Base-by-base conservation (phyloP, 139 green algal species). In the Coelastrella sp. region DNA sequence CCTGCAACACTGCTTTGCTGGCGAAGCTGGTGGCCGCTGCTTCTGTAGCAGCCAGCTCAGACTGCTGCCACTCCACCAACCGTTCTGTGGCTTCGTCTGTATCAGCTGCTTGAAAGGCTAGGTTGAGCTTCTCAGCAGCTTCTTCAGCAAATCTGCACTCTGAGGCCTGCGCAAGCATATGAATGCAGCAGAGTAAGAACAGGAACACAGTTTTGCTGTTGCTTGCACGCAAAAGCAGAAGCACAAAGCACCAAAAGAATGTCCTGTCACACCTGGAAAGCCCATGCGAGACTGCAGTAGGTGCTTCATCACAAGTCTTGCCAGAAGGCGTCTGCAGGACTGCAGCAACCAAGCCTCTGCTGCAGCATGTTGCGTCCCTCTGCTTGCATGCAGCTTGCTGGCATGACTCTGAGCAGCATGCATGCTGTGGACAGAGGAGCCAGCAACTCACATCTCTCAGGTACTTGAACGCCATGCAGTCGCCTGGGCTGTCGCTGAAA, bases 381-480 rank as follows among this genome's bases (percentile, higher is more conserved):
- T 76, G 66, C 66, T 76, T 13, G 23, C 23, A 66, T 80, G 71
- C 71, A 64, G 71, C 71, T 64, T 35, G 15, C 34, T 1, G 1
- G 9, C 8, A 35, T 80, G n/a, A n/a, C n/a, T n/a, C n/a, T n/a
- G n/a, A n/a, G n/a, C n/a, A n/a, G n/a, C n/a, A n/a, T n/a, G n/a
- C n/a, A n/a, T n/a, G n/a, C n/a, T n/a, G n/a, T n/a, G n/a, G n/a
- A 38, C 71, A 64, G 35, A 13, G 41, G 71, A 25, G 62, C 21
- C 4, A 19, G 3, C 5, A 8, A 41, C 85, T 81, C 88, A 95
- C 94, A 67, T 98, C 94, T 34, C 94, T 81, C 63, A 94, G 92
- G 89, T 94, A 92, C 68, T 98, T 98, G 92, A 94, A 98, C 15
- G 94, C 93, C 85, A 98, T 83, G 89, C 89, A 95, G 81, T 98